Evolutionary conservation across 148 eudicot genomes (phyloP), one percentile per base, ranked within the genome.

Genomic region (Rhododendron molle): DNA sequence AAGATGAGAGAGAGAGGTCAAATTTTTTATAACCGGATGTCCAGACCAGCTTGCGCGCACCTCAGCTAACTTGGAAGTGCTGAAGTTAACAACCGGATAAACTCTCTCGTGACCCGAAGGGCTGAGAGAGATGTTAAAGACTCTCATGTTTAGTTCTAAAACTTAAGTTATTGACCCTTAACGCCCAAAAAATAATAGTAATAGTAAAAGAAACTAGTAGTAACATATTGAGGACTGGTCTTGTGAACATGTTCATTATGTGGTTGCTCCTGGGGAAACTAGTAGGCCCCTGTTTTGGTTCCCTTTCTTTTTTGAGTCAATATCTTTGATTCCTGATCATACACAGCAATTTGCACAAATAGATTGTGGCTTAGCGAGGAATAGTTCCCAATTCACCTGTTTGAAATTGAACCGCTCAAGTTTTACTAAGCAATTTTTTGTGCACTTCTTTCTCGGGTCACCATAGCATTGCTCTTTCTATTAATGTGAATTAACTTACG

Each of bases 21-120:
- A 52, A 13, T 1, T 52, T 54, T 54, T 54, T 54, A 54, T 4
- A 18, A 54, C 5, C 3, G 21, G 6, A 54, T 3, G 21, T 54
- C 7, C 7, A 0, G 16, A 46, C 4, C 1, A 54, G 2, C 7
- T 54, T 54, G 21, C 6, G 6, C 0, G 1, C 6, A 54, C 1
- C 1, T 54, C 21, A 0, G 18, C 4, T 16, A 54, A 54, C 18
- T 54, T 0, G 4, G 1, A 54, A 15, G 7, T 54, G 0, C 0
- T 54, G 16, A 54, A 54, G 7, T 16, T 54, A 15, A 54, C 14
- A 50, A 50, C 2, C 15, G 4, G 15, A 0, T 10, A 50, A 50
- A 50, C 16, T 11, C 16, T 50, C 16, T 50, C 0, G 16, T 8
- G 54, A 50, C 54, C 54, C 14, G 16, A 50, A 50, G 54, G 54